Base-by-base conservation (phyloP, 352 stramenopile species). In the Globisporangium barbulae region DNA sequence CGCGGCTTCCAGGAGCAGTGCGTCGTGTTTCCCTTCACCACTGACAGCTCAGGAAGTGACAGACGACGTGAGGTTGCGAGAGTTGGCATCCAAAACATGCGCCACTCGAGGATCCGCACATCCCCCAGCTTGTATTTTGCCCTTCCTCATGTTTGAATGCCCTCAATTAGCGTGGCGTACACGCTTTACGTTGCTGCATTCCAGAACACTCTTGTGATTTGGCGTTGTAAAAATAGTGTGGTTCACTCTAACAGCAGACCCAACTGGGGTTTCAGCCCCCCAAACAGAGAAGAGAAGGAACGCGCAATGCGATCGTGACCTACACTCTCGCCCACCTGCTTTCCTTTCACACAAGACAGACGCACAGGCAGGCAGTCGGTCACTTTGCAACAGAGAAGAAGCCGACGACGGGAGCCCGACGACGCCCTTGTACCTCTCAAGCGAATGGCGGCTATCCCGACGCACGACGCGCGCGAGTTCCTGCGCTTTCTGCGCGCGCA, bases 401-500 rank as follows among this genome's bases (percentile, higher is more conserved):
- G 50, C 22, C 28, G 50, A 39, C 5, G 13, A 3, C 50, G 10
- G 15, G 21, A 13, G 47, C 10, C 13, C 39, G 31, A 37, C 39
- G 39, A 7, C 41, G 41, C 41, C 41, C 41, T 47, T 15, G 17
- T 7, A 28, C 25, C 25, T 28, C 25, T 28, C 25, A 61, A 56
- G 31, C 30, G 10, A 12, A 68, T 68, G 63, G 63, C 54, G 37
- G 63, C 54, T 28, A 68, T 63, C 63, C 55, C 63, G 19, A 68
- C 63, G 63, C 55, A 63, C 25, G 56, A 63, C 35, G 55, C 49
- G 54, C 56, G 35, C 55, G 55, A 68, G 22, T 68, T 68, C 39
- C 12, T 59, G 44, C 63, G 63, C 55, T 68, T 68, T 47, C 55
- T 68, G 54, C 63, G 56, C 35, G 48, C 63, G 37, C 63, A 68